Base-by-base conservation (phyloP, 371 early-diverging fungal genomes). In the Chytridium lagenaria region DNA sequence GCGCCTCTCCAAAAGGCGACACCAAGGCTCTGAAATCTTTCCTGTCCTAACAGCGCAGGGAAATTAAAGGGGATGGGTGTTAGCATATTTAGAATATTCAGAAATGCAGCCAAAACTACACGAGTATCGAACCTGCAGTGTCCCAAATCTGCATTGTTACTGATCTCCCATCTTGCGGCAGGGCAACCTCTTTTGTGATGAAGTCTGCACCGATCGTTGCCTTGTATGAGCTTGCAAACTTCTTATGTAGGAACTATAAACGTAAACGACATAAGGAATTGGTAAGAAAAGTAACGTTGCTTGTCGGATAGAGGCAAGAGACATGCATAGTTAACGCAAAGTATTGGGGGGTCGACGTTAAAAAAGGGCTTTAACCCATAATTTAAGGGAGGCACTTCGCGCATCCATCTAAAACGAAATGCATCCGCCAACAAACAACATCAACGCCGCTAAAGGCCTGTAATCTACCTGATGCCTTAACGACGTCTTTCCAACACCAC, bases 401-500 rank as follows among this genome's bases (percentile, higher is more conserved):
- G n/a, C n/a, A n/a, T n/a, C n/a, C n/a, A n/a, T n/a, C n/a, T n/a
- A n/a, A n/a, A n/a, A n/a, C n/a, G n/a, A n/a, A n/a, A n/a, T n/a
- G n/a, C n/a, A n/a, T n/a, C n/a, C n/a, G n/a, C n/a, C n/a, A n/a
- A n/a, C n/a, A n/a, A n/a, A n/a, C n/a, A n/a, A n/a, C n/a, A n/a
- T n/a, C n/a, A n/a, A n/a, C n/a, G n/a, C n/a, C n/a, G n/a, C n/a
- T n/a, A n/a, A n/a, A n/a, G n/a, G n/a, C n/a, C n/a, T n/a, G n/a
- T n/a, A n/a, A n/a, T n/a, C n/a, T 75, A 86, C 86, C 80, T 88
- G 90, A 73, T 87, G 84, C 40, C 88, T 80, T 28, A 93, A 73
- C 73, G 89, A 86, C 1, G 92, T 92, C 84, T 94, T 94, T 40
- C 95, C 95, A 23, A 94, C 93, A 57, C 93, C 93, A 66, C 92